Conservation (phyloP, 2,329 filamentous ascomycete species). For the Penicillium sp. region DNA sequence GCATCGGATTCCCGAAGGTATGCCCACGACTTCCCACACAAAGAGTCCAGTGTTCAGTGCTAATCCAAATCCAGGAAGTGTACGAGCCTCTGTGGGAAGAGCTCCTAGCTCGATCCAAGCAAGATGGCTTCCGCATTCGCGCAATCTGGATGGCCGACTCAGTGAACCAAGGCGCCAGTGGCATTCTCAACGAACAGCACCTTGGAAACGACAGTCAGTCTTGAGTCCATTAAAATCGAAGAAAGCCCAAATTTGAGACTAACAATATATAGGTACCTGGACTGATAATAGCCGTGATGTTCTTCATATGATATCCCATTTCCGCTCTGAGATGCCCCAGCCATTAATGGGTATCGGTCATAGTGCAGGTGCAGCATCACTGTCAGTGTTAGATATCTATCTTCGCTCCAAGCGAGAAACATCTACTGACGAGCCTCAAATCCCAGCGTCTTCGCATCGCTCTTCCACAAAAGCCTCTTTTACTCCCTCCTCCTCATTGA, state of each 20-base stretch:
- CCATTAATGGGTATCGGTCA: conserved; percentile 83
- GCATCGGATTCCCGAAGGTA: neutral
- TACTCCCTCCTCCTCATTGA: neutral
- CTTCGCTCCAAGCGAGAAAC: too few relatives aligned
- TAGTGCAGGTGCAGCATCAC: conserved; percentile 64
- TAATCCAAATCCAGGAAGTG: neutral
- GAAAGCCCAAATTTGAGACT: neutral
- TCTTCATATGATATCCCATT: conserved; percentile 49
- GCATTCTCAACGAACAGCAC: neutral
- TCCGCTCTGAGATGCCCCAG: conserved; percentile 29
- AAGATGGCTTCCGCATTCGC: neutral
- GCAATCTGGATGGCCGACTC: neutral
- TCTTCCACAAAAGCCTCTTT: neutral
- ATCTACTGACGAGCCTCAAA: neutral
- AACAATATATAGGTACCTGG: conserved; percentile 48
- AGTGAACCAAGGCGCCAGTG: neutral
- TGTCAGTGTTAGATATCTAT: too few relatives aligned
- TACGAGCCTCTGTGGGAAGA: neutral
- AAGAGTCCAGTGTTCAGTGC: neutral
- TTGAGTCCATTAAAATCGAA: conserved; percentile 9
- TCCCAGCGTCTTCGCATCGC: neutral
- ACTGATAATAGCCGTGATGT: conserved; percentile 75
- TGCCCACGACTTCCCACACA: neutral
- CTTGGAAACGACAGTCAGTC: neutral
- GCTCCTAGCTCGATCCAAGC: neutral